These are phyloP conservation scores for Eucalyptus albens DNA, from an alignment of 345 rosid species.

Conservation along the genomic window DNA sequence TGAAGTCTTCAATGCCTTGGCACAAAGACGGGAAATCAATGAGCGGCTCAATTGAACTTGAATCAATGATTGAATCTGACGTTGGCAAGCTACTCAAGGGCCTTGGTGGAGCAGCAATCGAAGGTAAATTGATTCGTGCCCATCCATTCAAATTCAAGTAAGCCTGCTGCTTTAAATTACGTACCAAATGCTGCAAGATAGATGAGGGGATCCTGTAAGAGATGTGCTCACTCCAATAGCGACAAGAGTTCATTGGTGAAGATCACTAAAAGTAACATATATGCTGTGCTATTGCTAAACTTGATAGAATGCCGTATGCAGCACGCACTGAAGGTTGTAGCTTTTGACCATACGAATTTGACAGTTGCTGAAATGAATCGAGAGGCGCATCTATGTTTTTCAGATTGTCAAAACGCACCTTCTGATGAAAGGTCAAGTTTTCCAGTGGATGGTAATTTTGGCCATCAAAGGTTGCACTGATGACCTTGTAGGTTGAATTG, in stretches of 20 bases:
- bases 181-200: conserved; percentile 15
- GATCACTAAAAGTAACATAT: neutral
- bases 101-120: conserved; percentile 6
- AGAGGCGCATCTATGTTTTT: neutral
- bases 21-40: neutral
- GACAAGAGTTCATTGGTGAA: neutral
- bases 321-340: neutral
- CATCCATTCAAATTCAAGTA: conserved; percentile 13
- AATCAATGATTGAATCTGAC: neutral
- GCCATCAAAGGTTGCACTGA: conserved; percentile 31
- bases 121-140: neutral
- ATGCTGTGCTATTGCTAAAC: neutral
- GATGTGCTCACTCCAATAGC: neutral
- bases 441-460: conserved; percentile 7
- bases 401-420: conserved; percentile 3
- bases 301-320: neutral
- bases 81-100: conserved; percentile 7
- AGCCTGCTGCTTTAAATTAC: conserved; percentile 32
- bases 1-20: neutral
- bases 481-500: conserved; percentile 28
- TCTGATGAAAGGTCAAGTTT: conserved; percentile 9
- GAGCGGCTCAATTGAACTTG: neutral
- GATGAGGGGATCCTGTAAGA: neutral
- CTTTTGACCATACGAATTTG: neutral
- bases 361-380: neutral